phyloP scores from a whole-genome alignment of 805 yeast species.

The Saccharomycopsis malanga region DNA sequence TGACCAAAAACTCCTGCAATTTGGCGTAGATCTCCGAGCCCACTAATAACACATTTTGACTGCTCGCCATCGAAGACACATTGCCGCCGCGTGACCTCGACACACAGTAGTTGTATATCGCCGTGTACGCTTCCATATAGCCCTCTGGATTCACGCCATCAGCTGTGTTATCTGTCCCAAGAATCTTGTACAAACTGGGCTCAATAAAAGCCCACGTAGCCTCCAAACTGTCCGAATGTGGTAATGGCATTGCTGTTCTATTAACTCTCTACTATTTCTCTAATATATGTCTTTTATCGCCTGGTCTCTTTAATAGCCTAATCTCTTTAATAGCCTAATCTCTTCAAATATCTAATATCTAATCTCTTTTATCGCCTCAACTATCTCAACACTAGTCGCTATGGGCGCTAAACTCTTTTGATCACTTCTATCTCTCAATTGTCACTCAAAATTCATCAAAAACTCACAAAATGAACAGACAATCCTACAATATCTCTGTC shows the following conservation, averaged over 20 bases:
- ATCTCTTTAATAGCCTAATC: too few species aligned
- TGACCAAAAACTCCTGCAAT: constrained; percentile 56
- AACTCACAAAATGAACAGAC: too few species aligned
- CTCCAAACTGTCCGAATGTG: constrained; percentile 41
- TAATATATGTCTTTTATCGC: too few species aligned
- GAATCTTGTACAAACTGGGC: constrained; percentile 63
- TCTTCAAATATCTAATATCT: too few species aligned
- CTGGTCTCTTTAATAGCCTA: too few species aligned
- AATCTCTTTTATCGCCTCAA: too few species aligned
- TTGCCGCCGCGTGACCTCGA: constrained; percentile 29
- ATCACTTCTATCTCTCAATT: too few species aligned
- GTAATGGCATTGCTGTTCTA: constrained; percentile 3
- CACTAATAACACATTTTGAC: constrained; percentile 42
- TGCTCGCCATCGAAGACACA: not conserved
- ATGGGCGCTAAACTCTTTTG: too few species aligned
- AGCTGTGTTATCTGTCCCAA: constrained; percentile 58
- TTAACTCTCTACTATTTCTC: too few species aligned
- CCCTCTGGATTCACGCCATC: constrained; percentile 54
- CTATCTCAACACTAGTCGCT: too few species aligned
- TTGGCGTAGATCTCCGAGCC: constrained; percentile 86
- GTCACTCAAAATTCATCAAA: too few species aligned
- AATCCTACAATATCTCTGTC: too few species aligned
- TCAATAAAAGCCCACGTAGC: constrained; percentile 76
- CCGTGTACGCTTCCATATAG: constrained; percentile 89
- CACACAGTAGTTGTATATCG: constrained; percentile 88